Evolutionary conservation across 768 basidiomycete species (phyloP), one percentile per base, ranked within the genome.

Genomic region (Leccinum variicolor): DNA sequence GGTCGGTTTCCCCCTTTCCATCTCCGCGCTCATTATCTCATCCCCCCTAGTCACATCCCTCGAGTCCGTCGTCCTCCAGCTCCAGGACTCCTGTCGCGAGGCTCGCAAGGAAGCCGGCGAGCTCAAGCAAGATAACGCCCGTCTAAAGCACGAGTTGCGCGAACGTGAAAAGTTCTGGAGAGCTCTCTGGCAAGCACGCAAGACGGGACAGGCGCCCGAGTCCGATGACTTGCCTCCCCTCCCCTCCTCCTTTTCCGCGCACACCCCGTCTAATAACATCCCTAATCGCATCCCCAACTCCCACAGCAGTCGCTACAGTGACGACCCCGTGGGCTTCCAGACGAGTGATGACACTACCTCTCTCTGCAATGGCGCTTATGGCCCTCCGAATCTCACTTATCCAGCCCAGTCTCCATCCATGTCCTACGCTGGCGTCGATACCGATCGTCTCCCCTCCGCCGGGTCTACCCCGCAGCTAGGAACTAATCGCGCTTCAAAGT

Each of bases 71-170:
- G 90, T 94, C 55, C 72, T 91, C 25, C 86, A 90, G 62, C 81
- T 94, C 36, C 91, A 94, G 66, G 90, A 91, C 56, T 88, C 89
- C 10, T 87, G 85, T 69, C 80, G 86, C 60, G 85, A 89, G 61
- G 77, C 86, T 50, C 82, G 83, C 54, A 73, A 77, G 51, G 86
- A 91, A 63, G 76, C 78, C 36, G 70, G 74, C n/a, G 84, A 85
- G 36, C 77, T 89, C 63, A 81, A 79, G 51, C 83, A 85, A 63
- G 85, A 92, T 61, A 88, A 85, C 62, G 71, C 73, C 51, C 84
- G 84, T 46, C 76, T 92, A 23, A 81, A 81, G 52, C 81, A 83
- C 57, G 85, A 87, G 68, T 75, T 78, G 53, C 80, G 83, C 55
- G 88, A 91, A 66, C 84, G 87, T 46, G 90, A 92, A 74, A 86